phyloP scores from a whole-genome alignment of 169 alveolate genomes.

The Plasmodium knowlesi region DNA sequence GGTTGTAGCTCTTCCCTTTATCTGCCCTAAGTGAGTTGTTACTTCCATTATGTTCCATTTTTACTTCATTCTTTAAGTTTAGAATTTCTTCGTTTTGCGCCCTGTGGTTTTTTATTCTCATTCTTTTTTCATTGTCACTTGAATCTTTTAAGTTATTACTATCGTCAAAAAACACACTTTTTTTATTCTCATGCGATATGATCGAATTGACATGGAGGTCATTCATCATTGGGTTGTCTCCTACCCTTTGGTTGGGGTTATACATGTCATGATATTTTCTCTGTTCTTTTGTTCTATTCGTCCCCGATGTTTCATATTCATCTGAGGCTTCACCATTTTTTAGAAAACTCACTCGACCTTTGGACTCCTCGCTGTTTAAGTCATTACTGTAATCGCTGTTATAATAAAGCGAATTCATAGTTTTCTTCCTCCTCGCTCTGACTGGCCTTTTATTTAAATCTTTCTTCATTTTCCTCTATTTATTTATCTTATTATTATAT shows the following conservation, averaged over 20 bases:
- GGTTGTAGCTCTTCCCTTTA: slow-evolving; percentile 1
- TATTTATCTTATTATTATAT: neutral
- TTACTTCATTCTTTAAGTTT: slow-evolving; percentile 36
- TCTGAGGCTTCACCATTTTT: slow-evolving; percentile 28
- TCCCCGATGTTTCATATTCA: slow-evolving; percentile 2
- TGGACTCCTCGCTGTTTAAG: slow-evolving; percentile 47
- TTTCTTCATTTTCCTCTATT: slow-evolving; percentile 35
- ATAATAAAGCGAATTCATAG: slow-evolving; percentile 64
- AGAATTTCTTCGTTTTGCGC: slow-evolving; percentile 7
- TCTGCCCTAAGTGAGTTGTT: slow-evolving; percentile 18
- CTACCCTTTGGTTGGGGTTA: slow-evolving; percentile 5
- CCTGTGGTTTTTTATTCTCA: neutral
- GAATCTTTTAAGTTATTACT: slow-evolving; percentile 4
- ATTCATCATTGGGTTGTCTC: slow-evolving; percentile 2
- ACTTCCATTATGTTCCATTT: slow-evolving; percentile 16
- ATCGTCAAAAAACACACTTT: neutral
- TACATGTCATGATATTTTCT: slow-evolving; percentile 22
- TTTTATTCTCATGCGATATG: neutral
- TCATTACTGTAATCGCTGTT: slow-evolving; percentile 74
- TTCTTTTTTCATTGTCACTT: slow-evolving; percentile 25
- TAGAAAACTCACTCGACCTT: slow-evolving; percentile 18
- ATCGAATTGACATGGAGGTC: neutral
- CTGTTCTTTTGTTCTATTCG: slow-evolving; percentile 28
- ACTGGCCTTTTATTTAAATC: slow-evolving; percentile 61
- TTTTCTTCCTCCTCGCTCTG: slow-evolving; percentile 72